Percentiles rank a stretch among this genome's conserved stretches.
Evolutionary conservation across 768 basidiomycete species (phyloP).

Genomic region (Suillus bovinus): DNA sequence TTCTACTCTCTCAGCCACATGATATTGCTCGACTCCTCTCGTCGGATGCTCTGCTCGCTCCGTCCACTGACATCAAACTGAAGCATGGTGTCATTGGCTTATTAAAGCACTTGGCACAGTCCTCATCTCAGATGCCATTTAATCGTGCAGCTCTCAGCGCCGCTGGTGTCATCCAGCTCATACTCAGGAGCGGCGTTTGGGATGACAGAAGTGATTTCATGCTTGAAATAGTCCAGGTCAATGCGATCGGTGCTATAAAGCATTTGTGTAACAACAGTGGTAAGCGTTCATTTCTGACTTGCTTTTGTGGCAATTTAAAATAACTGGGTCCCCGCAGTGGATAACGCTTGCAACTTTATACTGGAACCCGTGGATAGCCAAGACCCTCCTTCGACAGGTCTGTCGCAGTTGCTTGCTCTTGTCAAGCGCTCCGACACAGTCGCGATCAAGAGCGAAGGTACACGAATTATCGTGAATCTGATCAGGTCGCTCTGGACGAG

Average conservation of each 20-base stretch:
- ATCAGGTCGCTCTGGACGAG: slow-evolving; percentile 75
- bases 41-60: slow-evolving; percentile 55
- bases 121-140: slow-evolving; percentile 52
- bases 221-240: slow-evolving; percentile 84
- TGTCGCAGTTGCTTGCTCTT: slow-evolving; percentile 73
- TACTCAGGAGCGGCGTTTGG: slow-evolving; percentile 69
- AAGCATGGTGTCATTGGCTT: slow-evolving; percentile 89
- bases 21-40: slow-evolving; percentile 62
- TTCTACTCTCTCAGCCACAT: slow-evolving; percentile 66
- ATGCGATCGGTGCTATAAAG: slow-evolving; percentile 86
- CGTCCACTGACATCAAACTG: slow-evolving; percentile 69
- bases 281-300: slow-evolving; percentile 35
- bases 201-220: slow-evolving; percentile 71
- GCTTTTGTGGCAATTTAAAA: slow-evolving; percentile 42
- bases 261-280: slow-evolving; percentile 80
- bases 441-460: slow-evolving; percentile 86
- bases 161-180: slow-evolving; percentile 60
- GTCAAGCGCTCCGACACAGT: slow-evolving; percentile 78
- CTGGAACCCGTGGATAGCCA: slow-evolving; percentile 38
- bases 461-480: slow-evolving; percentile 84
- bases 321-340: slow-evolving; percentile 33
- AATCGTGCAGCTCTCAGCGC: slow-evolving; percentile 63
- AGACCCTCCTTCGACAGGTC: slow-evolving; percentile 43
- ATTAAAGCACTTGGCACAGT: slow-evolving; percentile 82
- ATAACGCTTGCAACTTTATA: slow-evolving; percentile 52